phyloP scores from a whole-genome alignment of 169 alveolate species.

The Plasmodium berghei region DNA sequence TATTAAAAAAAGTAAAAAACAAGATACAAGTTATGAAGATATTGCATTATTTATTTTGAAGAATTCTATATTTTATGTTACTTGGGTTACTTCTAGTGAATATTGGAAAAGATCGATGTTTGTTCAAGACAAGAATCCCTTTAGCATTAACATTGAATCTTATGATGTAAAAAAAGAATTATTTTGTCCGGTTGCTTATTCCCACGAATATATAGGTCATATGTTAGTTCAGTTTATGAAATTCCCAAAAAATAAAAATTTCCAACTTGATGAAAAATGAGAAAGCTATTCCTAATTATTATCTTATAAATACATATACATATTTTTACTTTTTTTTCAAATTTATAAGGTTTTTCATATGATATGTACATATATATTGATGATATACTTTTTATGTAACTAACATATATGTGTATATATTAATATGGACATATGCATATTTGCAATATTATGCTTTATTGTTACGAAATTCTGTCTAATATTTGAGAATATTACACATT shows the following conservation, averaged over 20 bases:
- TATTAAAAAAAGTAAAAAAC: conserved; percentile 52
- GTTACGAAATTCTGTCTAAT: no score
- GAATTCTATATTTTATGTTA: conserved; percentile 61
- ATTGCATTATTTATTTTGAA: conserved; percentile 62
- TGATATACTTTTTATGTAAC: not conserved
- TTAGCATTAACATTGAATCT: not conserved
- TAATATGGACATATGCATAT: not conserved
- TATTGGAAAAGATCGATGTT: conserved; percentile 66
- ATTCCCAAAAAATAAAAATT: conserved; percentile 25
- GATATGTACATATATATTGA: not conserved
- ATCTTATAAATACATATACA: not conserved
- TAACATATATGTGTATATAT: not conserved
- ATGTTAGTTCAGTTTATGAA: conserved; percentile 68
- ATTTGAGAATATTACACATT: no score
- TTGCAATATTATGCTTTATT: no score
- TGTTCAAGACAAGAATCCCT: conserved; percentile 20
- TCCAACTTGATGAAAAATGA: not conserved
- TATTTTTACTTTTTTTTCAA: not conserved
- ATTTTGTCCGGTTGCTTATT: conserved; percentile 73
- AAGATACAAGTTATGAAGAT: conserved; percentile 48
- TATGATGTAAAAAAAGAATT: conserved; percentile 22
- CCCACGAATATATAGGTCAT: conserved; percentile 72
- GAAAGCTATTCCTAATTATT: not conserved
- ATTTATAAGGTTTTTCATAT: no score
- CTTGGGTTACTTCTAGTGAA: conserved; percentile 77